Evolutionary conservation across 2,329 filamentous ascomycete genomes (phyloP).

Genomic region (Stagonosporopsis cucurbitacearum): DNA sequence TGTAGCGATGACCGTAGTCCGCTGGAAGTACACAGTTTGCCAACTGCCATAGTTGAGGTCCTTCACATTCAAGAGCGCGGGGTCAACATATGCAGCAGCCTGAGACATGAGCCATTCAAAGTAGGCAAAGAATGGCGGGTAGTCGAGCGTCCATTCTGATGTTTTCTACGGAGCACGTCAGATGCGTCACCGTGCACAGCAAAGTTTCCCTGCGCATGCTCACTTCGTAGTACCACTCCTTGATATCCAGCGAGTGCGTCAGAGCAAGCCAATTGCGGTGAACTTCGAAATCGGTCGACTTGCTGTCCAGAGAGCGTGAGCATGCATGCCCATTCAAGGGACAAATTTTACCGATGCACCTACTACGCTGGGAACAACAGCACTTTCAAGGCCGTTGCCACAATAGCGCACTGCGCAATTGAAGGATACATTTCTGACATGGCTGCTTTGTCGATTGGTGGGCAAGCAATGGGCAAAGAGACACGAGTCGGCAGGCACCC

Average conservation of each 20-base stretch:
- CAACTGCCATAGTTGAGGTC: constrained; percentile 88
- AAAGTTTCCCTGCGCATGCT: background rate
- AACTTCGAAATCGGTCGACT: constrained; percentile 98
- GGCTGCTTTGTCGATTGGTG: constrained; percentile 29
- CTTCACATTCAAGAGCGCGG: constrained; percentile 79
- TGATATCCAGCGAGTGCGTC: constrained; percentile 83
- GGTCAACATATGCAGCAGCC: constrained; percentile 76
- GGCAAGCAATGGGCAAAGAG: constrained; percentile 29
- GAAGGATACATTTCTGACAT: constrained; percentile 88
- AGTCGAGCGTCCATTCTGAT: constrained; percentile 99
- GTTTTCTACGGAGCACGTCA: constrained; percentile 65
- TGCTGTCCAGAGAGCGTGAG: constrained; percentile 63
- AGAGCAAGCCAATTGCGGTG: constrained; percentile 99
- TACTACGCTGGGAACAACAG: constrained; percentile 95
- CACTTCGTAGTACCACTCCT: constrained; percentile 93
- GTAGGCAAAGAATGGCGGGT: constrained; percentile 96
- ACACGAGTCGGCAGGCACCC: constrained; percentile 22
- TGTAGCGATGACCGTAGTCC: constrained; percentile 82
- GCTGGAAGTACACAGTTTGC: constrained; percentile 93
- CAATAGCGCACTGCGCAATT: constrained; percentile 84
- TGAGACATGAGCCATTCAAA: constrained; percentile 95
- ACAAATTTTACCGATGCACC: constrained; percentile 50
- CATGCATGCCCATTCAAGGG: constrained; percentile 12
- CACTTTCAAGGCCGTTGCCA: constrained; percentile 87
- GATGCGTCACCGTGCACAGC: constrained; percentile 11